Percentiles rank a stretch among this genome's conserved stretches.
phyloP scores from a whole-genome alignment of 208 protist genomes.

The Trypanosoma theileri region DNA sequence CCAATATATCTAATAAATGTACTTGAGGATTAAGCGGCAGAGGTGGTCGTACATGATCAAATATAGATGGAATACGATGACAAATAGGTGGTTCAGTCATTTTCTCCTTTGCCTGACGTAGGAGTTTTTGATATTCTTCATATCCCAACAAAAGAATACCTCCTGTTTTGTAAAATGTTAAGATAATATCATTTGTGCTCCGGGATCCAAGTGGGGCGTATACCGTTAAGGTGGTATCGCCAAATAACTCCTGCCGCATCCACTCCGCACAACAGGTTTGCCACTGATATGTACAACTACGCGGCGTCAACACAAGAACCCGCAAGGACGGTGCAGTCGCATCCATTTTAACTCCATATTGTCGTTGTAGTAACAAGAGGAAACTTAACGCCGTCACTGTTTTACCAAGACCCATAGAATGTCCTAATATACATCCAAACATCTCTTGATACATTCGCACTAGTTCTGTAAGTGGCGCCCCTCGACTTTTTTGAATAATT shows the following conservation, averaged over 20 bases:
- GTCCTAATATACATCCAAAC: slow-evolving; percentile 75
- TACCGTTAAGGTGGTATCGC: slow-evolving; percentile 30
- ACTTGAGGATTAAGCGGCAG: slow-evolving; percentile 39
- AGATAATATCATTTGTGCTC: slow-evolving; percentile 26
- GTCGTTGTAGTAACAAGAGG: slow-evolving; percentile 63
- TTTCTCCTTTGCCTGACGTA: slow-evolving; percentile 22
- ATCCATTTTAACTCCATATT: slow-evolving; percentile 19
- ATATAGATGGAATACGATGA: slow-evolving; percentile 39
- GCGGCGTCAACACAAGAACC: slow-evolving; percentile 71
- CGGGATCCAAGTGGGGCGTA: slow-evolving; percentile 48
- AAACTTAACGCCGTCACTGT: slow-evolving; percentile 79
- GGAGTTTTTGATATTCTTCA: slow-evolving; percentile 72
- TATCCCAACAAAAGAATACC: slow-evolving; percentile 83
- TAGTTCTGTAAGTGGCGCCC: slow-evolving; percentile 44
- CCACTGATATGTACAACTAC: slow-evolving; percentile 77
- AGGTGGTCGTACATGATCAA: slow-evolving; percentile 36
- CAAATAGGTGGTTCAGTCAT: slow-evolving; percentile 10
- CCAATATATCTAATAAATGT: slow-evolving; percentile 55
- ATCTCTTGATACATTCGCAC: slow-evolving; percentile 53
- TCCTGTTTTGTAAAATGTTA: slow-evolving; percentile 53
- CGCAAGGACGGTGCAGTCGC: slow-evolving; percentile 40
- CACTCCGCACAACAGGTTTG: slow-evolving; percentile 53
- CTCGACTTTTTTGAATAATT: slow-evolving; percentile 35
- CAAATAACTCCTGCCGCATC: slow-evolving; percentile 54
- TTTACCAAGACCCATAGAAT: slow-evolving; percentile 91